phyloP scores from a whole-genome alignment of 1,284 basidiomycete species.

The Vanrija sp. region DNA sequence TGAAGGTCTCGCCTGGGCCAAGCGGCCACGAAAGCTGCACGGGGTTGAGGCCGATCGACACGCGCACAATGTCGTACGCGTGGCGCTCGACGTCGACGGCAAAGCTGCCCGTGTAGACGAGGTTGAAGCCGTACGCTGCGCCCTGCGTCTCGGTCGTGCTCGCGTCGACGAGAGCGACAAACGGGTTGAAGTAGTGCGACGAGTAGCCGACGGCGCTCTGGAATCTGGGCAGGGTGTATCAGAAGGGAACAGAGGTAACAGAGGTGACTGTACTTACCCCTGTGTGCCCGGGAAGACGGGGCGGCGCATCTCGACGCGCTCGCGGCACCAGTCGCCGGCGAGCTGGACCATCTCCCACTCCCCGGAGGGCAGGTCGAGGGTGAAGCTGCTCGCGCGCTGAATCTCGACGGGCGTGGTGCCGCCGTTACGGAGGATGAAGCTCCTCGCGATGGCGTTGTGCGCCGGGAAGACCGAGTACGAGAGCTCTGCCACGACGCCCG shows the following conservation, averaged over 20 bases:
- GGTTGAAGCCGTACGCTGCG: conserved; percentile 24
- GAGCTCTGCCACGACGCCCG: conserved; percentile 12
- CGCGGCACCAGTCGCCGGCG: conserved; percentile 31
- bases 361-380: conserved; percentile 20
- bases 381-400: conserved; percentile 22
- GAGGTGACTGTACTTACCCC: conserved; percentile 17
- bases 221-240: conserved; percentile 16
- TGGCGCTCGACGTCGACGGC: conserved; percentile 21
- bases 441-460: conserved; percentile 18
- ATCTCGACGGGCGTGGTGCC: conserved; percentile 15
- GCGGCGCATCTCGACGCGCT: conserved; percentile 17
- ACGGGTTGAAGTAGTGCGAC: conserved; percentile 33
- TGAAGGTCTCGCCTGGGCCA: conserved; percentile 21
- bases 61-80: conserved; percentile 18
- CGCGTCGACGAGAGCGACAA: conserved; percentile 24
- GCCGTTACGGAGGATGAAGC: conserved; percentile 19
- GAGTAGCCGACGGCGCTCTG: conserved; percentile 29
- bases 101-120: conserved; percentile 31
- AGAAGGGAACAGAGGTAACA: background rate
- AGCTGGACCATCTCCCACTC: conserved; percentile 30
- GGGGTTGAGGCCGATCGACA: conserved; percentile 30
- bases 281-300: conserved; percentile 23
- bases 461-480: conserved; percentile 26
- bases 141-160: conserved; percentile 24
- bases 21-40: conserved; percentile 29